Conservation (phyloP, 257 asterid genomes). For the Salvia hispanica region DNA sequence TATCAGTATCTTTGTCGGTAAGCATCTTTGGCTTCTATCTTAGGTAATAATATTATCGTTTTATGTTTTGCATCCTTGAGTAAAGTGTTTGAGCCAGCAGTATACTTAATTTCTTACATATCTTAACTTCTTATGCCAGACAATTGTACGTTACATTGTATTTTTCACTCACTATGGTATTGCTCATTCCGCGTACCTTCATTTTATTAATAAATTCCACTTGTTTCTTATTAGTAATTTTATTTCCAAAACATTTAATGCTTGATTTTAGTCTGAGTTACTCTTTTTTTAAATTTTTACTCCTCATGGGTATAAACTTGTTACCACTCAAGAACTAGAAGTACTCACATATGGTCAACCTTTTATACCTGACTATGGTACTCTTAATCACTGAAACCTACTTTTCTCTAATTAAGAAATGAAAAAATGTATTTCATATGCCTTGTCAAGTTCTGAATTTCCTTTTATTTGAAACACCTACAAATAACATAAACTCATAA, state of each 20-base stretch:
- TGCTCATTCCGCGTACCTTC: neutral
- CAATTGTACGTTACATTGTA: neutral
- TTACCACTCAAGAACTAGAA: too few species aligned
- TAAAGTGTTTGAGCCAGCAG: conserved; percentile 4
- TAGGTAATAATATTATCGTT: conserved; percentile 6
- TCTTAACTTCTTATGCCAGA: neutral
- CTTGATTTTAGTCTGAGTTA: conserved; percentile 13
- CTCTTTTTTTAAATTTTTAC: neutral
- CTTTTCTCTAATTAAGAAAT: too few species aligned
- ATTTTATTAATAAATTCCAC: neutral
- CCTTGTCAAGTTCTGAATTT: neutral
- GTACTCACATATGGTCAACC: too few species aligned
- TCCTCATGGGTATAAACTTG: neutral
- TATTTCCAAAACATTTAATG: neutral
- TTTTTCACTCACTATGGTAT: neutral
- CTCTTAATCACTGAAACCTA: too few species aligned
- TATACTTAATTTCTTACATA: neutral
- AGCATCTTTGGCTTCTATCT: conserved; percentile 30
- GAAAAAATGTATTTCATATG: too few species aligned
- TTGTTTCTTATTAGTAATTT: neutral
- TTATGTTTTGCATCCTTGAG: conserved; percentile 19
- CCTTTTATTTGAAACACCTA: conserved; percentile 9
- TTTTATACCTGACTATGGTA: too few species aligned
- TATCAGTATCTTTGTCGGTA: conserved; percentile 71
- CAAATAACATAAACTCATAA: neutral